These are phyloP conservation scores for Auricularia sp. DNA, from an alignment of 768 basidiomycete species.

Conservation along the genomic window DNA sequence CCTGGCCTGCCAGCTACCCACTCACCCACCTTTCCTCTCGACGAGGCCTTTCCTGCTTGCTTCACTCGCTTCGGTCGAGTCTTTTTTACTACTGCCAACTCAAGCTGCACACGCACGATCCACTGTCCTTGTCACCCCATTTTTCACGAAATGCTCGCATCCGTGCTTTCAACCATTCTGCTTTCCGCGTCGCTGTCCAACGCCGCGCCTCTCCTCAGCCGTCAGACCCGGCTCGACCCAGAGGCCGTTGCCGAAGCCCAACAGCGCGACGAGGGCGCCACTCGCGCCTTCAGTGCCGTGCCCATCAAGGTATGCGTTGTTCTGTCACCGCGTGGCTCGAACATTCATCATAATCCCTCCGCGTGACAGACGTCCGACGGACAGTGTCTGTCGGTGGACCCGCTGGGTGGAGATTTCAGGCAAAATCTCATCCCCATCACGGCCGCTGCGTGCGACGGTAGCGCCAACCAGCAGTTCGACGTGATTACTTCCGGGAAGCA, in stretches of 20 bases:
- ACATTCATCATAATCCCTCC: background rate
- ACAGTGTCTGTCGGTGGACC: constrained; percentile 6
- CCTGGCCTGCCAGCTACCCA: no score
- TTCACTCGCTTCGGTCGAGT: constrained; percentile 2
- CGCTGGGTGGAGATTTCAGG: constrained; percentile 5
- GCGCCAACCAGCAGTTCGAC: constrained; percentile 3
- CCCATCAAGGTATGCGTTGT: constrained; percentile 4
- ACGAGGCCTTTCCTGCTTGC: background rate
- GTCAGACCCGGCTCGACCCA: constrained; percentile 1
- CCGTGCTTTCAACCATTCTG: background rate
- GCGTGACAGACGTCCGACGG: background rate
- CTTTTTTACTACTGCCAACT: background rate
- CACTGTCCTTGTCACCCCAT: background rate
- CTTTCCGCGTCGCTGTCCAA: background rate
- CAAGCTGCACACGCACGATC: background rate
- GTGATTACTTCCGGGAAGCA: background rate
- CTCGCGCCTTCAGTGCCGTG: constrained; percentile 5
- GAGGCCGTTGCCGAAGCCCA: constrained; percentile 4
- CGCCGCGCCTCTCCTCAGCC: background rate
- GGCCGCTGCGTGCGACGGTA: constrained; percentile 2
- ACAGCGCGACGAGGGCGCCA: constrained; percentile 5
- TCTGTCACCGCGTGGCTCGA: background rate
- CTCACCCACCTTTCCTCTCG: background rate
- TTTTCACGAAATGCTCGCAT: background rate
- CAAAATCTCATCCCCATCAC: constrained; percentile 4